Conservation (phyloP, 305 asterid species). For the Fraxinus dipetala region DNA sequence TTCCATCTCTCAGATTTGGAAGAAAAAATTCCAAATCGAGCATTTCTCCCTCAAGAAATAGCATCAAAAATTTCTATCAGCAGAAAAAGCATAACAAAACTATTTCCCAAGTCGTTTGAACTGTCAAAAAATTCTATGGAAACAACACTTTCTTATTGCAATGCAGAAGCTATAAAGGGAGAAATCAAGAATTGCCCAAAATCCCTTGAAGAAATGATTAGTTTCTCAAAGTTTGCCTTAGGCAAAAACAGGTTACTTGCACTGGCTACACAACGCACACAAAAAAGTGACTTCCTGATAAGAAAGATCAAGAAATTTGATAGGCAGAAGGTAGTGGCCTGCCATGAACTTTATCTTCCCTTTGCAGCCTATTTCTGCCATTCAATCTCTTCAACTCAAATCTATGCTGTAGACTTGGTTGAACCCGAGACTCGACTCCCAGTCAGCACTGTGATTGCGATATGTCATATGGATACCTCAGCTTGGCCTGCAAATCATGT, state of each 20-base stretch:
- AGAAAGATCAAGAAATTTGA: background rate
- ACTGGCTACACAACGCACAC: constrained; percentile 18
- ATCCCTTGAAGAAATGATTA: background rate
- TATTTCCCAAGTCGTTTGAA: background rate
- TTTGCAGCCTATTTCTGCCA: background rate
- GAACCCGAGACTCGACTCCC: background rate
- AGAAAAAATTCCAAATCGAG: constrained; percentile 7
- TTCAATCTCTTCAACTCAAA: background rate
- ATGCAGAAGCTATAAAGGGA: background rate
- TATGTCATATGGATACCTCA: too few species aligned
- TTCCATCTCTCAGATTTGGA: constrained; percentile 23
- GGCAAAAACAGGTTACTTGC: background rate
- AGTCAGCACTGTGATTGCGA: background rate
- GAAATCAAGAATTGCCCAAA: background rate
- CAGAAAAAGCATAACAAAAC: background rate
- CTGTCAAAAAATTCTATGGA: background rate
- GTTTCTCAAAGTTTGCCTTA: background rate
- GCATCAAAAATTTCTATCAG: too few species aligned
- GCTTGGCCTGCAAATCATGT: too few species aligned
- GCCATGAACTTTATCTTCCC: background rate
- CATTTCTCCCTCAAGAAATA: too few species aligned
- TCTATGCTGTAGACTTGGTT: background rate
- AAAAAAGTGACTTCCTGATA: background rate
- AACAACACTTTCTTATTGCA: background rate
- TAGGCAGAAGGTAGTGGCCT: background rate